These are phyloP conservation scores for Talaromyces sp. DNA, from an alignment of 2,329 filamentous ascomycete genomes.

Conservation along the genomic window DNA sequence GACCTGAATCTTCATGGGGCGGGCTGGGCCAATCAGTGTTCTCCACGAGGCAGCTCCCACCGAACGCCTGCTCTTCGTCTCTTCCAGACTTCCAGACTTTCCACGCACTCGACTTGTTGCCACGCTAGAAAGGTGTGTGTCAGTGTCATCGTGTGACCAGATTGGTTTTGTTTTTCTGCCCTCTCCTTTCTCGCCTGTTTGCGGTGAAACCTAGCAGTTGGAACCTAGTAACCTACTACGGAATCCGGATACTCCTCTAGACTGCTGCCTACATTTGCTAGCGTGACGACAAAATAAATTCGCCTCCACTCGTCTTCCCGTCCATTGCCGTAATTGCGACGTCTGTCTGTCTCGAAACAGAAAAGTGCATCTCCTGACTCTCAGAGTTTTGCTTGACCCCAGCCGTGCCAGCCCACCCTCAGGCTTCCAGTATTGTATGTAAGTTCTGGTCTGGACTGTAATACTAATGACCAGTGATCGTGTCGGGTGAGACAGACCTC, in stretches of 20 bases:
- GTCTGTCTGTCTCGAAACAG: background rate
- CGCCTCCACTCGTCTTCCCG: background rate
- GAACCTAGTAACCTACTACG: background rate
- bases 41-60: background rate
- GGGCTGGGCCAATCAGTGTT: background rate
- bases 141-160: slow-evolving; percentile 11
- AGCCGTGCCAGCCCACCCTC: slow-evolving; percentile 5
- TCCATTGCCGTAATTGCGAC: slow-evolving; percentile 2
- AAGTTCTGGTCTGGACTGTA: slow-evolving; percentile 6
- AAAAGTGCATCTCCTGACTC: slow-evolving; percentile 1
- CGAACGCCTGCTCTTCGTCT: background rate
- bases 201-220: background rate
- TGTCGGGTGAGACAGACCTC: background rate
- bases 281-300: background rate
- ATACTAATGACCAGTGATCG: background rate
- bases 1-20: background rate
- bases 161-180: background rate
- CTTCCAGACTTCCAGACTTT: background rate
- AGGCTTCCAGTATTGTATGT: background rate
- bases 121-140: background rate
- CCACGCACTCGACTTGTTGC: slow-evolving; percentile 3
- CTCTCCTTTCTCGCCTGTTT: background rate
- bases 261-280: background rate
- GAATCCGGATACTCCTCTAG: too few species aligned
- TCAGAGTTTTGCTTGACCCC: background rate